Conservation (phyloP, 2,329 filamentous ascomycete genomes). For the Fusarium sulawesiense region DNA sequence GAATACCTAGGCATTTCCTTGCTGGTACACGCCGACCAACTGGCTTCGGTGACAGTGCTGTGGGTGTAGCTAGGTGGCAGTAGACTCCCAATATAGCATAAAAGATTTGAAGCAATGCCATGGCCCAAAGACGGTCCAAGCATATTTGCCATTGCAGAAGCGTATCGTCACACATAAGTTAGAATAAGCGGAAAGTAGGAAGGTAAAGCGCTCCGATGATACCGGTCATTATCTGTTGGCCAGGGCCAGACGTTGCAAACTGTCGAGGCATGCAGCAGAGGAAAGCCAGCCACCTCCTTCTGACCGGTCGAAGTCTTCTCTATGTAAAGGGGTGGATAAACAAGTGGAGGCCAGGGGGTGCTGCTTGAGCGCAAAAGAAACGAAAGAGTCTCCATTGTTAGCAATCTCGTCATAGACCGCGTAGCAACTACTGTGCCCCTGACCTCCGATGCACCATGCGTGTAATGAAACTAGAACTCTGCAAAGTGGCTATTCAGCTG, state of each 20-base stretch:
- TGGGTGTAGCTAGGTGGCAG: neutral
- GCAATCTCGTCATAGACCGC: neutral
- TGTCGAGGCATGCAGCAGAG: neutral
- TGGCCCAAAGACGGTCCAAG: neutral
- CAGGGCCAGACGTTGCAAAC: neutral
- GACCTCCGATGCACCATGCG: neutral
- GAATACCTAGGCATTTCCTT: neutral
- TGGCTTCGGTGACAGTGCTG: neutral
- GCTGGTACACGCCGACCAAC: neutral
- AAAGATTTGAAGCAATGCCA: neutral
- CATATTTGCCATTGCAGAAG: no score
- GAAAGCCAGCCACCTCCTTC: neutral
- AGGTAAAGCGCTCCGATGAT: no score
- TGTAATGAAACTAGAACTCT: neutral
- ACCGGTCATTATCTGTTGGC: no score
- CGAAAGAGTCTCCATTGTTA: neutral
- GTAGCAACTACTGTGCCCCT: neutral
- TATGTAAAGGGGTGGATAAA: neutral
- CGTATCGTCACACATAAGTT: neutral
- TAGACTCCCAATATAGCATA: neutral
- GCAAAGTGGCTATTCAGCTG: constrained; percentile 2
- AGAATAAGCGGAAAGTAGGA: neutral
- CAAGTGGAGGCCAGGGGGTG: neutral
- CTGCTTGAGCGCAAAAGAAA: neutral
- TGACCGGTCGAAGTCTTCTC: neutral